A percentile compares a stretch with the other conserved stretches of the same genome.
Conservation (phyloP, 768 basidiomycete genomes). For the Leccinum truebloodii region DNA sequence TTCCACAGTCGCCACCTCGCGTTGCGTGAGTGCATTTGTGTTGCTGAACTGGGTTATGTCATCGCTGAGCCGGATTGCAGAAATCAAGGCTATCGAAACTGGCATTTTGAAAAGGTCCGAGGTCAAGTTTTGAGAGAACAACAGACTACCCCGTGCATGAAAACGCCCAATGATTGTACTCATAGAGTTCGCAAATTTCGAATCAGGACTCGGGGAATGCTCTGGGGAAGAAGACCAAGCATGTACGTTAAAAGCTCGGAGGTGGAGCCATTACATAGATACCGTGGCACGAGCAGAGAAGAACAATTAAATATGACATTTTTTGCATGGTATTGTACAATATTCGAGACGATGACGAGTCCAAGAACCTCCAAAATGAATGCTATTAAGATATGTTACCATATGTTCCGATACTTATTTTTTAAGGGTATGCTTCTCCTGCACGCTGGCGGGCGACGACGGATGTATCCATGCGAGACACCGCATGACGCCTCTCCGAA, state of each 20-base stretch:
- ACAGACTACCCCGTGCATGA: background rate
- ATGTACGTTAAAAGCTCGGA: background rate
- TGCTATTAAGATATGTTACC: background rate
- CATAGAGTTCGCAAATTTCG: background rate
- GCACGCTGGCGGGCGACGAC: constrained; percentile 6
- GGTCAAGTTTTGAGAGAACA: constrained; percentile 16
- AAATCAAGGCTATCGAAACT: constrained; percentile 33
- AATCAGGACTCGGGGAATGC: background rate
- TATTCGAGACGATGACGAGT: background rate
- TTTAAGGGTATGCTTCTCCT: constrained; percentile 10
- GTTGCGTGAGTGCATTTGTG: constrained; percentile 25
- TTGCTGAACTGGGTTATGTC: background rate
- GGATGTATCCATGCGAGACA: constrained; percentile 16
- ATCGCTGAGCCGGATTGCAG: constrained; percentile 13
- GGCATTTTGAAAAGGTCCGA: constrained; percentile 28
- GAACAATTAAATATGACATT: background rate
- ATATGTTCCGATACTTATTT: constrained; percentile 2
- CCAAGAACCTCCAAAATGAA: background rate
- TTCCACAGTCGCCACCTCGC: constrained; percentile 35
- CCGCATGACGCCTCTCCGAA: constrained; percentile 16
- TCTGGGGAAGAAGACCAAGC: background rate
- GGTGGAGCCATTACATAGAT: background rate
- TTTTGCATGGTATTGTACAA: constrained; percentile 9
- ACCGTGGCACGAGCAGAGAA: background rate
- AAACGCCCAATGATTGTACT: background rate